These are phyloP conservation scores for Nemania sp. DNA, from an alignment of 2,329 filamentous ascomycete genomes.

Conservation along the genomic window DNA sequence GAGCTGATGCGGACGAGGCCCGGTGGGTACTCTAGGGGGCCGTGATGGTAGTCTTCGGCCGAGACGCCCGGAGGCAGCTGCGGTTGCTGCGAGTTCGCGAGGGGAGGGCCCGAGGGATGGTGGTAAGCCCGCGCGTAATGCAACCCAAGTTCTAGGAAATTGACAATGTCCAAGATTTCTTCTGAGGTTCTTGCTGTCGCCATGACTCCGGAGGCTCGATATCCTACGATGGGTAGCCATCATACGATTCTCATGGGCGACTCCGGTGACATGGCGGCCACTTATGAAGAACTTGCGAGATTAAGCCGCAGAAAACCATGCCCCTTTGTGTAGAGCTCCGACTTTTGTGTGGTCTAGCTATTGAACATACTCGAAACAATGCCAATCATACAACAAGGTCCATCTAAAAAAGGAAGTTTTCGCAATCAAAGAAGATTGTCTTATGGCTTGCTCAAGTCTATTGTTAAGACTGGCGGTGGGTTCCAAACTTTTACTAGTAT, in stretches of 20 bases:
- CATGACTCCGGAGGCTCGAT: constrained; percentile 4
- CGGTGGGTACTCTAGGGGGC: constrained; percentile 12
- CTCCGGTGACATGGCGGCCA: neutral
- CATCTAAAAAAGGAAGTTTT: neutral
- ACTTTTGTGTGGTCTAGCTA: neutral
- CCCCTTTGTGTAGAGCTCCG: neutral
- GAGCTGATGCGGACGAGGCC: constrained; percentile 13
- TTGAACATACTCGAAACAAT: neutral
- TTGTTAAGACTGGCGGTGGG: neutral
- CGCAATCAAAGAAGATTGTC: neutral
- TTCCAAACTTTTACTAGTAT: neutral
- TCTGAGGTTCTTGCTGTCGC: neutral
- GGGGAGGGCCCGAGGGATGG: too few species aligned
- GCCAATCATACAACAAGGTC: neutral
- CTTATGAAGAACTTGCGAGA: neutral
- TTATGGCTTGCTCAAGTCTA: neutral
- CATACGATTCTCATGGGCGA: too few species aligned
- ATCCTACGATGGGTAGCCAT: neutral
- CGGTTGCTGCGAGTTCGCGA: neutral
- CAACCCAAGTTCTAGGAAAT: constrained; percentile 8
- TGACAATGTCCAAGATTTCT: neutral
- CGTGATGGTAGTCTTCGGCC: neutral
- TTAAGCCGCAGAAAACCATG: neutral
- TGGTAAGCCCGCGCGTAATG: neutral
- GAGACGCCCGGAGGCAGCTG: constrained; percentile 5